Conservation (phyloP, 768 basidiomycete genomes). For the Leccinum barrowsii region DNA sequence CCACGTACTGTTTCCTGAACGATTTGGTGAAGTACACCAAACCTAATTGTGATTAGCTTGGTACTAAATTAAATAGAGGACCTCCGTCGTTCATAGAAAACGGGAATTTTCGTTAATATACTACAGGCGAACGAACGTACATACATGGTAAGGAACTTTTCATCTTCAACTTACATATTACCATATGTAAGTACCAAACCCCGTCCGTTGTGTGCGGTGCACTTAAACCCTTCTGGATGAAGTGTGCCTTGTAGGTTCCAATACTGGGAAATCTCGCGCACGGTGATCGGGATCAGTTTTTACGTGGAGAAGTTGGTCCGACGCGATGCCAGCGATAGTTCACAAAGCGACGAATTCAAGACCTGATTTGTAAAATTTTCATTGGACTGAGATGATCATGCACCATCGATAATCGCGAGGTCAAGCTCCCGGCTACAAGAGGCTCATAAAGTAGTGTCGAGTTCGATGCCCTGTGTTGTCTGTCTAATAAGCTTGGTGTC, state of each 20-base stretch:
- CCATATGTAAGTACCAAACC: constrained; percentile 1
- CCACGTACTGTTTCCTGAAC: not conserved
- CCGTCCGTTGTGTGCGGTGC: constrained; percentile 13
- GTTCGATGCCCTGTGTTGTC: not conserved
- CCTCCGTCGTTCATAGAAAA: not conserved
- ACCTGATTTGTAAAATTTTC: constrained; percentile 9
- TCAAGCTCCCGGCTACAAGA: constrained; percentile 14
- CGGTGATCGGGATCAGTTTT: constrained; percentile 15
- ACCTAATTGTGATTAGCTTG: not conserved
- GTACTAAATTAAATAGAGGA: not conserved
- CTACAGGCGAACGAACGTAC: constrained; percentile 5
- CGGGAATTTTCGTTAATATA: not conserved
- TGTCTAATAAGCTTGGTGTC: not conserved
- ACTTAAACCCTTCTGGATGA: constrained; percentile 13
- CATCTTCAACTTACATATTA: not conserved
- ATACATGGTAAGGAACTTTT: constrained; percentile 6
- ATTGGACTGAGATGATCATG: constrained; percentile 9
- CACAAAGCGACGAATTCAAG: not conserved
- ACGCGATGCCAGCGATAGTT: constrained; percentile 6
- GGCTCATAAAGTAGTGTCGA: constrained; percentile 3
- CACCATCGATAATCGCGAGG: constrained; percentile 19
- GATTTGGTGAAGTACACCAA: not conserved
- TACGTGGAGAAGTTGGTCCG: constrained; percentile 23
- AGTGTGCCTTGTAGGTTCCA: constrained; percentile 13
- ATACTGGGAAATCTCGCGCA: constrained; percentile 6